A percentile compares a stretch with the other conserved stretches of the same genome.
Conservation (phyloP, 2,329 filamentous ascomycete species). For the Cordyceps cateniannulata region DNA sequence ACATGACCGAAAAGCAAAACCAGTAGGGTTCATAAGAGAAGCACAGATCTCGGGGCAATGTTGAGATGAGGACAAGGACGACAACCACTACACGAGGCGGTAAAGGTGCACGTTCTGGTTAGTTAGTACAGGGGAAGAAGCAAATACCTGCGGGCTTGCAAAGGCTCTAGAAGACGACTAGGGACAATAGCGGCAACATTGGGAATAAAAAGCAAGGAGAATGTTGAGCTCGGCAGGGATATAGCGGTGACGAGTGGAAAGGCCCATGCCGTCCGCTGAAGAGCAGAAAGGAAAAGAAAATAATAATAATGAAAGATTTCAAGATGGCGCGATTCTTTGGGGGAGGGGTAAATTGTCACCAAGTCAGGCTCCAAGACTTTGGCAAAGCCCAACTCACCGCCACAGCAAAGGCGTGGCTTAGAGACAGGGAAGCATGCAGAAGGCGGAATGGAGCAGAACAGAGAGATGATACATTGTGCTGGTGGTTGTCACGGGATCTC, state of each 20-base stretch:
- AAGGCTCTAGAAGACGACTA: background rate
- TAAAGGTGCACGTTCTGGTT: background rate
- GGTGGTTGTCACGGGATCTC: too few relatives aligned
- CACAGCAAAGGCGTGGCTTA: background rate
- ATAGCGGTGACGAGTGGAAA: conserved; percentile 6
- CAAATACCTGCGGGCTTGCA: background rate
- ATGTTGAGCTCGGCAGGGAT: background rate
- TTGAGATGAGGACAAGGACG: background rate
- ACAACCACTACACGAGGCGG: background rate
- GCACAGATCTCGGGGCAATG: background rate
- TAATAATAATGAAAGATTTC: background rate
- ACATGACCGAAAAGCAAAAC: too few relatives aligned
- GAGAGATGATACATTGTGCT: background rate
- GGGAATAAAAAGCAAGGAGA: background rate
- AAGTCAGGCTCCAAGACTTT: background rate
- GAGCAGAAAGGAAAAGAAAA: background rate
- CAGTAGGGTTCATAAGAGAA: too few relatives aligned
- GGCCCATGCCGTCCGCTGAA: conserved; percentile 9
- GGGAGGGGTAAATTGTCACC: background rate
- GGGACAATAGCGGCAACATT: background rate
- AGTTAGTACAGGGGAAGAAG: background rate
- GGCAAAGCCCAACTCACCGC: background rate
- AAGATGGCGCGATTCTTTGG: background rate
- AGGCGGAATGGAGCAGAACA: background rate
- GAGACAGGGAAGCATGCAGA: background rate